Conservation (phyloP, 805 yeast genomes). For the Candida verbasci region DNA sequence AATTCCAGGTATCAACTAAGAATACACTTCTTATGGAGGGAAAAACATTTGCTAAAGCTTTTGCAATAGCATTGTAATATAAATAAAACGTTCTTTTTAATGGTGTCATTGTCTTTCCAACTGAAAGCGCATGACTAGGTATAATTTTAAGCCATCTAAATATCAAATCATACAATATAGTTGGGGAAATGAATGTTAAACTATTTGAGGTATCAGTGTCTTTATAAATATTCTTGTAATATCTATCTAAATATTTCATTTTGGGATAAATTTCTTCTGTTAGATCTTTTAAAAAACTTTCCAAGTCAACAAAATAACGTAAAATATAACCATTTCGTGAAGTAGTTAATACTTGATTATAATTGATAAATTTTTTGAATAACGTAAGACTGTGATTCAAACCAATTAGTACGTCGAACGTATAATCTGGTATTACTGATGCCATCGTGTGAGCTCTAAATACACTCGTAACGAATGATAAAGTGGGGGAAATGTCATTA, state of each 20-base stretch:
- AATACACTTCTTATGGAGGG: slow-evolving; percentile 32
- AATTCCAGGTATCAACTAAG: slow-evolving; percentile 30
- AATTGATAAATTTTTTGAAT: slow-evolving; percentile 21
- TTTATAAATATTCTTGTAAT: slow-evolving; percentile 16
- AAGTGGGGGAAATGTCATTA: slow-evolving; percentile 16
- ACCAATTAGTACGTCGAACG: slow-evolving; percentile 24
- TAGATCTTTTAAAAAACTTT: slow-evolving; percentile 23
- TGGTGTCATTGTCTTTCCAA: slow-evolving; percentile 23
- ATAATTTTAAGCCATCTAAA: slow-evolving; percentile 32
- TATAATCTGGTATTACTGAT: slow-evolving; percentile 30
- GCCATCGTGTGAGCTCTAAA: slow-evolving; percentile 19
- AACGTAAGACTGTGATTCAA: slow-evolving; percentile 19
- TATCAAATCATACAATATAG: slow-evolving; percentile 27
- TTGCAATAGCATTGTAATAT: slow-evolving; percentile 33
- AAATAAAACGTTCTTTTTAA: slow-evolving; percentile 30
- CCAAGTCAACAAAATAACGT: slow-evolving; percentile 21
- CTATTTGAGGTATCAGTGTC: slow-evolving; percentile 12
- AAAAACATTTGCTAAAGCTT: slow-evolving; percentile 25
- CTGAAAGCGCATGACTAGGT: slow-evolving; percentile 28
- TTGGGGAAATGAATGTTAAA: slow-evolving; percentile 23
- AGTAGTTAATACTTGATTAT: slow-evolving; percentile 12
- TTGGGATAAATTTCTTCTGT: slow-evolving; percentile 23
- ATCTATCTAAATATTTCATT: slow-evolving; percentile 20
- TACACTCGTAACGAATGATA: slow-evolving; percentile 14
- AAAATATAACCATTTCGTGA: slow-evolving; percentile 8